A percentile compares a stretch with the other conserved stretches of the same genome.
phyloP scores from a whole-genome alignment of 345 rosid genomes.

The Ceriops tagal region DNA sequence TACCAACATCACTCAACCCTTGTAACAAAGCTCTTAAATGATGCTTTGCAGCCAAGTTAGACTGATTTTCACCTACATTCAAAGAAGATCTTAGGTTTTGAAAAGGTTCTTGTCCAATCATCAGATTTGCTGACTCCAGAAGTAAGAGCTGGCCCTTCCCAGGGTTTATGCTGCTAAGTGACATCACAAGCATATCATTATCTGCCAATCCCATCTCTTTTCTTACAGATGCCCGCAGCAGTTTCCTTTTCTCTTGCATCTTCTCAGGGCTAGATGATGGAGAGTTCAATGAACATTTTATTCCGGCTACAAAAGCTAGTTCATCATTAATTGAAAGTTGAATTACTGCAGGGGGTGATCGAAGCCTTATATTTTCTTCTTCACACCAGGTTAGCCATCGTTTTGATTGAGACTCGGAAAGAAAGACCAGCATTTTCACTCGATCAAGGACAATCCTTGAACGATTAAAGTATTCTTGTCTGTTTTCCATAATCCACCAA shows the following conservation, averaged over 20 bases:
- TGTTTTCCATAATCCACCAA: slow-evolving; percentile 99
- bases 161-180: slow-evolving; percentile 89
- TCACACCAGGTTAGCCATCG: slow-evolving; percentile 93
- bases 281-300: slow-evolving; percentile 68
- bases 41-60: slow-evolving; percentile 44
- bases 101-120: slow-evolving; percentile 40
- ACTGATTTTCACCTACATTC: slow-evolving; percentile 24
- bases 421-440: slow-evolving; percentile 77
- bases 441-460: slow-evolving; percentile 66
- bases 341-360: slow-evolving; percentile 76
- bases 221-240: slow-evolving; percentile 64
- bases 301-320: slow-evolving; percentile 88
- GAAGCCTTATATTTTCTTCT: slow-evolving; percentile 71
- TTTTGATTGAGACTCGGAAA: slow-evolving; percentile 76
- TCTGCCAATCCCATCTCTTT: slow-evolving; percentile 73
- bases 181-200: slow-evolving; percentile 76
- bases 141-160: slow-evolving; percentile 91
- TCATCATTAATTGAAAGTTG: slow-evolving; percentile 91
- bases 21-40: slow-evolving; percentile 65
- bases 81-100: slow-evolving; percentile 35
- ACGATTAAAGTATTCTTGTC: slow-evolving; percentile 86
- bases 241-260: slow-evolving; percentile 61
- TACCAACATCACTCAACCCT: slow-evolving; percentile 21
- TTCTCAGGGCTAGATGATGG: slow-evolving; percentile 48
- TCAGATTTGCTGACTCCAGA: slow-evolving; percentile 57